A percentile compares a stretch with the other conserved stretches of the same genome.
Evolutionary conservation across 148 eudicot species (phyloP).

Genomic region (Fagopyrum homotropicum): DNA sequence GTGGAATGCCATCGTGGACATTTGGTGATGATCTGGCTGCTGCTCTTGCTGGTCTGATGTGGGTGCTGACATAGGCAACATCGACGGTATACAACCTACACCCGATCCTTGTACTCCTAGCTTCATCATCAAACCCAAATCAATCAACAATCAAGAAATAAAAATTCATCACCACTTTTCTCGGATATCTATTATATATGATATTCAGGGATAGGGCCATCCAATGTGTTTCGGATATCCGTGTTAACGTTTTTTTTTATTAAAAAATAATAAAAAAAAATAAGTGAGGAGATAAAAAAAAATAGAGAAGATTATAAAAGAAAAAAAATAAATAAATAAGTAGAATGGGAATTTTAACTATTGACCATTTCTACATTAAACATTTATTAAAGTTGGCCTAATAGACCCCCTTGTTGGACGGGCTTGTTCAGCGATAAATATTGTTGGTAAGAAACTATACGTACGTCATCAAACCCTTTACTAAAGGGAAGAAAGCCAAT

Average conservation of each 20-base stretch:
- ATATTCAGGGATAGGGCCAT: no score
- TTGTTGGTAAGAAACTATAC: neutral
- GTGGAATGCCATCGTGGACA: slow-evolving; percentile 11
- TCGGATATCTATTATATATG: no score
- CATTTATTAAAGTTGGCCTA: no score
- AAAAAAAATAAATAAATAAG: no score
- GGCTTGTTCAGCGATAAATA: no score
- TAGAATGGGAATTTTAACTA: no score
- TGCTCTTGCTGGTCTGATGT: neutral
- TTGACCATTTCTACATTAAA: no score
- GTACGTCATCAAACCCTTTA: slow-evolving; percentile 71
- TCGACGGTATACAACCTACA: neutral
- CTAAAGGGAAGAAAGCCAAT: slow-evolving; percentile 50
- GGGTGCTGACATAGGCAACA: slow-evolving; percentile 9
- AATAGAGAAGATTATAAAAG: neutral
- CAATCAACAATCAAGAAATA: neutral
- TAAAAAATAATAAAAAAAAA: neutral
- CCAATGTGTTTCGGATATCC: no score
- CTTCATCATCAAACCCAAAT: neutral
- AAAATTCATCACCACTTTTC: neutral
- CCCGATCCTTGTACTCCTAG: neutral
- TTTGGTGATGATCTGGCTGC: neutral
- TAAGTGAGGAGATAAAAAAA: neutral
- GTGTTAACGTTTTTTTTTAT: no score
- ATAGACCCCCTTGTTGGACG: no score